These are phyloP conservation scores for Vitis hybrid DNA, from an alignment of 177 flowering plant genomes.

Conservation along the genomic window DNA sequence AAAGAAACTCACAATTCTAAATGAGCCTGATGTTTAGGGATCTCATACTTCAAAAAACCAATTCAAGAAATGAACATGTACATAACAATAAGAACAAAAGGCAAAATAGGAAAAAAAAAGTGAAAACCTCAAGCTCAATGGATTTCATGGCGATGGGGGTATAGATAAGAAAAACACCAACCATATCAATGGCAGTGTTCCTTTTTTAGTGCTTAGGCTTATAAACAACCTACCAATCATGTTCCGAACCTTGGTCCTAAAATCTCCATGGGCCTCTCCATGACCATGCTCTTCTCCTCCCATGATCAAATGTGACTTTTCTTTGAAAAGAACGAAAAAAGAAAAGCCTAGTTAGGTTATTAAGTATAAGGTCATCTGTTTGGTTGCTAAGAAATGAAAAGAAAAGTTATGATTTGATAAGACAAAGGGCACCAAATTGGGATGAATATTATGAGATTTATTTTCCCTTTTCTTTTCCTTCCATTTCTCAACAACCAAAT, in stretches of 20 bases:
- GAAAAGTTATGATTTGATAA: too few species aligned
- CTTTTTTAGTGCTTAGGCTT: constrained; percentile 90
- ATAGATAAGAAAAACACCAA: constrained; percentile 74
- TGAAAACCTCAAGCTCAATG: constrained; percentile 86
- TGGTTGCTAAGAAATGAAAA: too few species aligned
- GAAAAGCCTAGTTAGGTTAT: too few species aligned
- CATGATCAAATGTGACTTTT: neutral
- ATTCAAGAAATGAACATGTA: neutral
- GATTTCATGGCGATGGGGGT: constrained; percentile 93
- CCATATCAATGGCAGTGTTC: constrained; percentile 93
- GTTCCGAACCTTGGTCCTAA: constrained; percentile 90
- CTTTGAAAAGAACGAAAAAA: too few species aligned
- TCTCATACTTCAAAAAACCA: too few species aligned
- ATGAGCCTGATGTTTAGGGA: too few species aligned
- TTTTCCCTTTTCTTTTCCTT: too few species aligned
- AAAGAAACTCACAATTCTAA: too few species aligned
- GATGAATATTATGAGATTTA: too few species aligned
- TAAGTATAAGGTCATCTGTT: too few species aligned
- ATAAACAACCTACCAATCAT: constrained; percentile 88
- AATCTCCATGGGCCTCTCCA: constrained; percentile 54
- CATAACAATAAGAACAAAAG: neutral
- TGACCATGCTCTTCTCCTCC: constrained; percentile 60
- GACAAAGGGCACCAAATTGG: too few species aligned
- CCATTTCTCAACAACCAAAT: too few species aligned
- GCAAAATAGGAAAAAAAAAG: neutral